Percentiles rank a stretch among this genome's conserved stretches.
These are phyloP conservation scores for Oryza glaberrima DNA, from an alignment of 176 grass and related monocot species.

Conservation along the genomic window DNA sequence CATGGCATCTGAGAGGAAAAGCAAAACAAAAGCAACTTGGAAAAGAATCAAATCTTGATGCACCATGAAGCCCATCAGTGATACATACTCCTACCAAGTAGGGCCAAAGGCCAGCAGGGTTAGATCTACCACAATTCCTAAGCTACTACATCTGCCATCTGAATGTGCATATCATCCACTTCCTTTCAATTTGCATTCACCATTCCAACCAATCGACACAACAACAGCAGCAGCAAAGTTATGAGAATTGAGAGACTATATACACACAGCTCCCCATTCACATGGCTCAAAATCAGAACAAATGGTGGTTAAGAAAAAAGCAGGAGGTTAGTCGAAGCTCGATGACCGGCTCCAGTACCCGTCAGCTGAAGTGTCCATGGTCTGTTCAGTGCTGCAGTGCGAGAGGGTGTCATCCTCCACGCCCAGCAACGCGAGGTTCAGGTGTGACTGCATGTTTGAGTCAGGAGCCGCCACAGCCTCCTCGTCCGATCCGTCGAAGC, in stretches of 20 bases:
- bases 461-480: conserved; percentile 40
- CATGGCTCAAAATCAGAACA: background rate
- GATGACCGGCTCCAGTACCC: conserved; percentile 88
- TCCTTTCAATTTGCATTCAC: background rate
- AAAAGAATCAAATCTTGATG: background rate
- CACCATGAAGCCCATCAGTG: conserved; percentile 6
- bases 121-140: conserved; percentile 48
- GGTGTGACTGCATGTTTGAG: conserved; percentile 73
- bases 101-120: conserved; percentile 14
- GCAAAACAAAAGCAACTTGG: background rate
- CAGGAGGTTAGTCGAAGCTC: conserved; percentile 65
- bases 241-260: conserved; percentile 23
- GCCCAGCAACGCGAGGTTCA: conserved; percentile 79
- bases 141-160: conserved; percentile 14
- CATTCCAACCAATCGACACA: conserved; percentile 32
- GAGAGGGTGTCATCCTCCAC: conserved; percentile 85
- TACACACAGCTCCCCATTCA: conserved; percentile 19
- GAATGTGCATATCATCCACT: conserved; percentile 13
- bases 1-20: background rate
- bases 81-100: background rate
- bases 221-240: conserved; percentile 9
- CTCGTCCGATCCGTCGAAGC: conserved; percentile 61
- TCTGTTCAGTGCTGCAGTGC: conserved; percentile 73
- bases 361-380: conserved; percentile 67
- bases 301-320: background rate